Evolutionary conservation across 257 asterid genomes (phyloP).

Genomic region (Ajuga chamaepitys): DNA sequence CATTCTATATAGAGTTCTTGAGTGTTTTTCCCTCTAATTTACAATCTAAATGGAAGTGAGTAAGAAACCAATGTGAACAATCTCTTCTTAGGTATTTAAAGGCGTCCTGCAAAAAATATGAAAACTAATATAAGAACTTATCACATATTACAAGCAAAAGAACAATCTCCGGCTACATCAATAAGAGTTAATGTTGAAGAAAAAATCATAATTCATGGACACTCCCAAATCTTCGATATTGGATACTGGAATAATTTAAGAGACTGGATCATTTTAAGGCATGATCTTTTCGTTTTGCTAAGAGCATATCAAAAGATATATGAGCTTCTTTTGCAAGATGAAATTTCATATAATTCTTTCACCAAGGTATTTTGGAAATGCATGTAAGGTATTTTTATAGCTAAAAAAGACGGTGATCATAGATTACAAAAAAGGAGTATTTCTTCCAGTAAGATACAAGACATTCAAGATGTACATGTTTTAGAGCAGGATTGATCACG

Average conservation of each 20-base stretch:
- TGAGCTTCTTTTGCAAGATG: background rate
- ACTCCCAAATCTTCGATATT: background rate
- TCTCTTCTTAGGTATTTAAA: constrained; percentile 83
- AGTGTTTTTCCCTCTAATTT: constrained; percentile 32
- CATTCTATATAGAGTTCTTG: background rate
- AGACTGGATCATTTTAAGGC: background rate
- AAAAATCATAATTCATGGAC: background rate
- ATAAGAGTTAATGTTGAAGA: background rate
- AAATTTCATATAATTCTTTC: background rate
- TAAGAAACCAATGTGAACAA: constrained; percentile 91
- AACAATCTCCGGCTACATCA: background rate
- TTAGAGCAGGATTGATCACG: background rate
- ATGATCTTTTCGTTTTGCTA: background rate
- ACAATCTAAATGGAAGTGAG: constrained; percentile 95
- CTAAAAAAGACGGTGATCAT: background rate
- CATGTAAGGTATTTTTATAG: background rate
- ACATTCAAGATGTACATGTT: background rate
- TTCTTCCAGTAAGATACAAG: background rate
- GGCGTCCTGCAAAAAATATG: constrained; percentile 64
- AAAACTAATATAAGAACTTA: constrained; percentile 4
- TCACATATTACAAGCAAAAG: background rate
- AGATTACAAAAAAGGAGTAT: background rate
- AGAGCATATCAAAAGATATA: background rate
- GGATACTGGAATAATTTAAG: background rate
- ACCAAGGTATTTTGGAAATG: background rate